phyloP scores from a whole-genome alignment of 2,329 filamentous ascomycete species.

The Alternaria sp. region DNA sequence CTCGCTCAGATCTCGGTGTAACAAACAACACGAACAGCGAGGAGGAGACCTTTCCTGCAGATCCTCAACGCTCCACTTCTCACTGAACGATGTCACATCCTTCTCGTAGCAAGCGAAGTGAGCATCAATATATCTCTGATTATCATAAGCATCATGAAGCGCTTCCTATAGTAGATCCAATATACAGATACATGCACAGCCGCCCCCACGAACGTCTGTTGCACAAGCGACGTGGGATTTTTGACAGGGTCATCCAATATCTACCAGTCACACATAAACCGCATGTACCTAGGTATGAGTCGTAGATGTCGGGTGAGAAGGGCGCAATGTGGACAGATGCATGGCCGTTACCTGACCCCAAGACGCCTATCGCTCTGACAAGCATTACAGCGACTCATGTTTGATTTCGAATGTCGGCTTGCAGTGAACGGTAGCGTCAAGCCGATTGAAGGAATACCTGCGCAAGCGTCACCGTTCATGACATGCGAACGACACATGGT shows the following conservation, averaged over 20 bases:
- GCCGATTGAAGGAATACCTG: conserved; percentile 4
- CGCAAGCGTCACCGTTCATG: conserved; percentile 14
- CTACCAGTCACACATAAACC: conserved; percentile 4
- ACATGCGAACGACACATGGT: conserved; percentile 16
- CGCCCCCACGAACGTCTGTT: conserved; percentile 6
- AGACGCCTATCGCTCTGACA: neutral
- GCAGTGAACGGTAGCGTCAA: neutral
- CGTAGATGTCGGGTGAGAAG: neutral
- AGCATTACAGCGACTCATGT: neutral
- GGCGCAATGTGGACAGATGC: conserved; percentile 3
- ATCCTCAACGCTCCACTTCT: neutral
- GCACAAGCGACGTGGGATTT: conserved; percentile 6
- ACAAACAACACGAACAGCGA: neutral
- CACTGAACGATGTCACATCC: conserved; percentile 1
- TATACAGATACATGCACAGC: conserved; percentile 7
- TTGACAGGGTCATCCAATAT: conserved; percentile 1
- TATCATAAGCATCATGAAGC: conserved; percentile 7
- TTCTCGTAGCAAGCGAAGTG: conserved; percentile 4
- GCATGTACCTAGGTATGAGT: neutral
- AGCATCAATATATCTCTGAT: conserved; percentile 5
- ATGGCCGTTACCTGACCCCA: neutral
- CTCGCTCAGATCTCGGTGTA: neutral
- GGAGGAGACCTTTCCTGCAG: conserved; percentile 1
- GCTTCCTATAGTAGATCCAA: conserved; percentile 8
- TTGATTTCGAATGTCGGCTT: neutral